Conservation (phyloP, 2,329 filamentous ascomycete genomes). For the Fusarium sp. region DNA sequence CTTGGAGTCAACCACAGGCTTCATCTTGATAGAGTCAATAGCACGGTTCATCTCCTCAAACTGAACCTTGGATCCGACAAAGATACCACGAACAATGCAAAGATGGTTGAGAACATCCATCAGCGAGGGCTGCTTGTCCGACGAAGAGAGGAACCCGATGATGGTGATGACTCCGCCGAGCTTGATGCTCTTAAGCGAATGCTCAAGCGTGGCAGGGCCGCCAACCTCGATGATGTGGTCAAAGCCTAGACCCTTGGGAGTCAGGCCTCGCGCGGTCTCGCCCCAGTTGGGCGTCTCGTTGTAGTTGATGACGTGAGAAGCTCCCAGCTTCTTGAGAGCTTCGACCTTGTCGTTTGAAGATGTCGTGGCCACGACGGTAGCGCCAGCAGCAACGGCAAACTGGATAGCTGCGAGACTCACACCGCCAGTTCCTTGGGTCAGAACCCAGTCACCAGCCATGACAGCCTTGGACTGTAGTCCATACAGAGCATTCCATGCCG, state of each 20-base stretch:
- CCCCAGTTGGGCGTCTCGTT: conserved; percentile 55
- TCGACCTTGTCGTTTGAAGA: conserved; percentile 52
- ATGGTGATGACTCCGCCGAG: conserved; percentile 56
- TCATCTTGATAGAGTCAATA: conserved; percentile 57
- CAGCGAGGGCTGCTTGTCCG: background rate
- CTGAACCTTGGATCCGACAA: conserved; percentile 57
- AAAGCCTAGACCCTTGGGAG: conserved; percentile 51
- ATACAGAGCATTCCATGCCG: conserved; percentile 69
- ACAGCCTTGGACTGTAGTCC: conserved; percentile 53
- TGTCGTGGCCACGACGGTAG: conserved; percentile 57
- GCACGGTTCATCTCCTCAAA: conserved; percentile 63
- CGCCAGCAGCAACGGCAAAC: conserved; percentile 55
- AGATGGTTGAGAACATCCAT: conserved; percentile 9
- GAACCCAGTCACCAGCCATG: conserved; percentile 51
- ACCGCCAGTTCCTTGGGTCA: conserved; percentile 58
- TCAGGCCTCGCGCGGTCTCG: conserved; percentile 50
- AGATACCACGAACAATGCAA: conserved; percentile 57
- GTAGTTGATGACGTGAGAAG: conserved; percentile 59
- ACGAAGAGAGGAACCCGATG: conserved; percentile 42
- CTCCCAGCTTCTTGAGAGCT: conserved; percentile 54
- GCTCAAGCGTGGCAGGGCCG: conserved; percentile 53
- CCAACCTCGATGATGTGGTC: conserved; percentile 59
- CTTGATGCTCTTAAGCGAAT: conserved; percentile 54
- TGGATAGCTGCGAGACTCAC: conserved; percentile 56
- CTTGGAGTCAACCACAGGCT: conserved; percentile 58